Evolutionary conservation across 2,329 filamentous ascomycete genomes (phyloP), one percentile per base, ranked within the genome.

Genomic region (Cladosporium oxysporum): DNA sequence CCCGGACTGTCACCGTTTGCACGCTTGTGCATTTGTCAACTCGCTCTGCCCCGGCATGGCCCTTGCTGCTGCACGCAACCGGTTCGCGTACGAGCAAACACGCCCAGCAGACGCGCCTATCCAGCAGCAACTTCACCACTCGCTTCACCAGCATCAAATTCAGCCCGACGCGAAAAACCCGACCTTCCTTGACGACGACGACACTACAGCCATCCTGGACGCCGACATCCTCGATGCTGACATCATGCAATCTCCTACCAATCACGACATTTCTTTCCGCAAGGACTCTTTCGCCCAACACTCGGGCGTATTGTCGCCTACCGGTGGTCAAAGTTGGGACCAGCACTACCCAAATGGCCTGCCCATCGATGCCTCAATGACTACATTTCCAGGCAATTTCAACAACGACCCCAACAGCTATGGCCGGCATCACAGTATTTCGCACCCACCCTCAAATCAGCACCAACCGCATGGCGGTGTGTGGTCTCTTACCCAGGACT

Each of bases 401-500:
- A 63, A 64, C 58, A 59, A 66, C 60, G 67, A 41, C 41, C 47
- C 59, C 23, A 62, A 57, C 52, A 37, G 50, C 23, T 66, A 62
- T 41, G 64, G 52, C 16, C 59, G 66, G 66, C 66, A 66, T 62
- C 59, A 66, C 41, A 66, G 63, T 31, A 62, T 66, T 26, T 62
- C 59, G 35, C 44, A 52, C 26, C 58, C 59, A 37, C 64, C 64
- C 14, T 61, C 59, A 44, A 52, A 66, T 62, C 68, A 82, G 83
- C 83, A 84, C 71, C 81, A 82, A 69, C 71, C 74, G 58, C 70
- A 69, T 76, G 80, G 61, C 75, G 82, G 58, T 44, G 66, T 68
- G 68, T 93, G 91, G 90, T 82, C 87, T 59, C 84, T 80, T 52
- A 84, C 87, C 71, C 84, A 84, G 60, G 83, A 82, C 72, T 91